Evolutionary conservation across 2,329 filamentous ascomycete species (phyloP), one percentile per base, ranked within the genome.

Genomic region (Cladosporium halotolerans): DNA sequence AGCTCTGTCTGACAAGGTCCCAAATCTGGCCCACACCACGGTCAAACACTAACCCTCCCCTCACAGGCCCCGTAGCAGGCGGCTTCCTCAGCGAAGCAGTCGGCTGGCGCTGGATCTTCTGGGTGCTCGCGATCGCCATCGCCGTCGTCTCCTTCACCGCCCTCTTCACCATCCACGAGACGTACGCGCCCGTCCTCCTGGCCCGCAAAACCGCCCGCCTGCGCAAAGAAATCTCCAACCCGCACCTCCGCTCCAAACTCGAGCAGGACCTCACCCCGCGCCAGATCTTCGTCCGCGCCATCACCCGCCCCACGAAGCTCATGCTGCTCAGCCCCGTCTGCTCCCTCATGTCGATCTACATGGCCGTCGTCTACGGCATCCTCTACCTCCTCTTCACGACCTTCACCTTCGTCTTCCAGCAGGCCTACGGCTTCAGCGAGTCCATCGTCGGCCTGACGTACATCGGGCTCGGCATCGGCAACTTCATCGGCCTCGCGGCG

Each of bases 331-430:
- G 78, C 14, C 75, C 82, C 0, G 79, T 82, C 46, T 73, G 79
- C 6, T 72, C 77, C 45, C 63, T 75, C 34, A 73, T 79, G 62
- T 72, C 60, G 1, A 44, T 69, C 1, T 79, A 76, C 63, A 70
- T 74, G 53, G 72, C 75, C 3, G 56, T 79, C 39, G 67, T 73
- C 36, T 79, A 78, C 57, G 74, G 72, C 7, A 71, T 72, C 46
- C 45, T 55, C 38, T 80, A 79, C 70, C 70, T 79, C 43, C 79
- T 79, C 71, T 67, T 79, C 7, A 76, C 72, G n/a, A 73, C 74
- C 54, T 76, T 77, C 57, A 72, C 73, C 9, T 76, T 77, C 62
- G 76, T 73, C 28, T 79, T 78, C 68, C 54, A 64, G 11, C 75
- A 79, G 55, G 55, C 69, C 44, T 77, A 76, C 55, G 57, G 61